Base-by-base conservation (phyloP, 257 asterid species). In the Gardenia jasminoides region DNA sequence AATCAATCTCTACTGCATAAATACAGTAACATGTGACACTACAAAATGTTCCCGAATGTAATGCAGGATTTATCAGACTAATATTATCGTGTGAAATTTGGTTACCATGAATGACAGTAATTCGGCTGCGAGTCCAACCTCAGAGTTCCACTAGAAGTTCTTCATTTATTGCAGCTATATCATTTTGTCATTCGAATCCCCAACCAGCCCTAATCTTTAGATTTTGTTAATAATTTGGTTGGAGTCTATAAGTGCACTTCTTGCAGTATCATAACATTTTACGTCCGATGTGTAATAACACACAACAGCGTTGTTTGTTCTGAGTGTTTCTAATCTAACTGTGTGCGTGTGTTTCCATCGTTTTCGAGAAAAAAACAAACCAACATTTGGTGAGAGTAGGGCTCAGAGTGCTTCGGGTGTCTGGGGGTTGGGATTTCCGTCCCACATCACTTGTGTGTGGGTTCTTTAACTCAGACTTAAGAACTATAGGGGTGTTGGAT, bases 1-100 rank as follows among this genome's bases (percentile, higher is more conserved):
- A 88, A 82, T 71, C 93, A 22, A 56, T 76, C 5, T 78, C 96
- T 30, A 61, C 91, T 71, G 82, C 81, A 22, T 86, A 74, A 82
- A 39, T 36, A 10, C 36, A 62, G 67, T 62, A 12, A 62, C 4
- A 26, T 62, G 28, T 0, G 19, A 26, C 12, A 61, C 10, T 6
- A 5, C 61, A 17, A 48, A 48, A 48, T 54, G 8, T 17, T 54
- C 24, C 7, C 5, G n/a, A 54, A 19, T 54, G 62, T 6, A 19
- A 54, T 54, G 26, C 26, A 54, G 62, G 62, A 54, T 54, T 54
- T 4, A 10, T 54, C 10, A 19, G 62, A 54, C 26, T 54, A 5
- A 54, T n/a, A 19, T 19, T 5, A 50, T 13, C 16, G 4, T 15
- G 6, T 54, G n/a, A 54, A 54, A 19, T 61, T 61, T 8, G 39